Evolutionary conservation across 2,329 filamentous ascomycete genomes (phyloP), one percentile per base, ranked within the genome.

Genomic region (Blastomyces gilchristii): DNA sequence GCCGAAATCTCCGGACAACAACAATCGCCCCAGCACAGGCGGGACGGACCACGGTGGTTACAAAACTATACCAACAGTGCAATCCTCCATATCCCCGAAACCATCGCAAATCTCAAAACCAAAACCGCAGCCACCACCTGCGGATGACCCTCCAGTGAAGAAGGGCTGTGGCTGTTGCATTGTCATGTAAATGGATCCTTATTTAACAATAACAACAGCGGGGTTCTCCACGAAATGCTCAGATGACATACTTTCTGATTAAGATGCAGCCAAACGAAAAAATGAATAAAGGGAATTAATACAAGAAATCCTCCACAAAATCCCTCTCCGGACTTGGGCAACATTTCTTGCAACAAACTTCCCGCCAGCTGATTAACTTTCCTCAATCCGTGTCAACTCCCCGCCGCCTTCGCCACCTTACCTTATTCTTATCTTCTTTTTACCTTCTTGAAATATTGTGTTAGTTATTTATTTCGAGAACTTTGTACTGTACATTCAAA

Each of bases 81-180:
- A 76, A 60, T 75, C 73, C 59, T 72, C 73, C 8, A 73, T 76
- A 39, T 61, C 66, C 7, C 64, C 68, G 7, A 72, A 72, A 43
- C 71, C 68, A 45, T 69, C 73, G 37, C 75, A 74, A 63, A 77
- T 68, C 58, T 71, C 69, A 50, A 76, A 78, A 67, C 71, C 76
- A 70, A 73, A 73, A 50, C 71, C 78, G 3, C 75, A 78, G 11
- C 77, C 81, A 5, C 78, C 82, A 54, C 79, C 80, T 65, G 72
- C 84, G 31, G 82, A 83, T 54, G 80, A 85, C 58, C 78, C 81
- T 4, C 78, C 78, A 12, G 81, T 85, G 80, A 84, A 84, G 69
- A 83, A 81, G 66, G 82, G 84, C 12, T 87, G 87, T 68, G 85
- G 84, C 64, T 89, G 87, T 74, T 91, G 88, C 75, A 79, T 90